Base-by-base conservation (phyloP, 2,329 filamentous ascomycete species). In the Apiospora aurea region DNA sequence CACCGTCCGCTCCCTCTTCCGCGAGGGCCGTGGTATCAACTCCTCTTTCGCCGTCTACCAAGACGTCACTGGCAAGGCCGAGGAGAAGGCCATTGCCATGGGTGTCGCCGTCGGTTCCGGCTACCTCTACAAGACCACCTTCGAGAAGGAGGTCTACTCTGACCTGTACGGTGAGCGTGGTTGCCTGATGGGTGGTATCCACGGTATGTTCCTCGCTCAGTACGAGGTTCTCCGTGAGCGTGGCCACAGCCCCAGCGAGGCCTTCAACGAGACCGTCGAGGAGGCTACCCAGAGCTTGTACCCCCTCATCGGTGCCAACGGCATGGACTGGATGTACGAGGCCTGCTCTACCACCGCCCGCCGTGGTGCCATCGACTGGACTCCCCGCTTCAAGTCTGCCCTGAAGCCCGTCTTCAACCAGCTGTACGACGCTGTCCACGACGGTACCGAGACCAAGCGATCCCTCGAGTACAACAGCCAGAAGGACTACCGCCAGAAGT, bases 311-410 rank as follows among this genome's bases (percentile, higher is more conserved):
- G 96, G 96, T 82, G 91, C 90, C 86, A 93, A 98, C 87, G 96
- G 96, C 82, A 98, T 99, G 96, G 96, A 99, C 90, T 99, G 97
- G 95, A 99, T 99, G 96, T 99, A 97, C 89, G 95, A 96, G 84
- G 96, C 96, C 78, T 99, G 96, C 93, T 98, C 96, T 76, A 99
- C 96, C 83, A 99, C 96, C 73, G 96, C 96, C 82, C 94, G 96
- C 82, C 95, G 96, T 83, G 96, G 96, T 86, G 96, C 96, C 87
- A 97, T 99, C 83, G 96, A 99, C 91, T 99, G 96, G 96, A 96
- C 93, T 83, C 92, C 92, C 85, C 90, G 90, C 83, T 99, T 99
- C 94, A 98, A 98, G 93, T 93, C 96, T 79, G 95, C 93, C 82
- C 91, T 99, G 82, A 98, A 98, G 93, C 96, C 96, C 81, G 93